Conservation (phyloP, 305 asterid species). For the Fraxinus angustifolia region DNA sequence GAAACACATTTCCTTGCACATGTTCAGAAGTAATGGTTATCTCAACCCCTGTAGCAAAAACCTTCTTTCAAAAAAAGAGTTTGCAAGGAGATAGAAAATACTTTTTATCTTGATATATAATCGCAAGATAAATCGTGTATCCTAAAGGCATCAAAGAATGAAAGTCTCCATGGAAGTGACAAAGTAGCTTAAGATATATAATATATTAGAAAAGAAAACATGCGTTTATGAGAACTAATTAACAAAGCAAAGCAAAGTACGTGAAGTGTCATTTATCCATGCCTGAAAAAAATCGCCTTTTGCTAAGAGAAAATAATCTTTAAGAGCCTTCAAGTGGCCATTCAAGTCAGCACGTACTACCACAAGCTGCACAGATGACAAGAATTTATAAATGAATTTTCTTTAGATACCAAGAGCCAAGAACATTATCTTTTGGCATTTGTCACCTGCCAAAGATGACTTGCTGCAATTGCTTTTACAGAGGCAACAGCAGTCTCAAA, state of each 20-base stretch:
- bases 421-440: constrained; percentile 23
- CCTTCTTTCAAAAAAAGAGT: constrained; percentile 5
- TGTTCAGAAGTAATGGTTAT: neutral
- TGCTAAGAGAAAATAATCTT: constrained; percentile 94
- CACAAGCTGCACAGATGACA: constrained; percentile 69
- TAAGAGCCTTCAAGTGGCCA: constrained; percentile 97
- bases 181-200: constrained; percentile 7
- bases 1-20: constrained; percentile 4
- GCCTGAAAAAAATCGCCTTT: constrained; percentile 99
- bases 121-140: neutral
- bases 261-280: constrained; percentile 16
- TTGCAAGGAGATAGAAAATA: constrained; percentile 14
- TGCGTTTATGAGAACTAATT: neutral
- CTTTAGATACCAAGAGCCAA: constrained; percentile 16
- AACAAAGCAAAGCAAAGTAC: constrained; percentile 1
- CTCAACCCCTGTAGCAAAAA: constrained; percentile 11
- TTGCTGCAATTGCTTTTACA: constrained; percentile 89
- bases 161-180: neutral
- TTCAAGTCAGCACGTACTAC: constrained; percentile 96
- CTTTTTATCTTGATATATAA: neutral
- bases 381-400: constrained; percentile 21
- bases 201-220: constrained; percentile 9
- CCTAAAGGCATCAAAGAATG: neutral
- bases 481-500: constrained; percentile 80
- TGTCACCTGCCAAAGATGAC: constrained; percentile 97